phyloP scores from a whole-genome alignment of 176 grass and related monocot species.

The maize (Zea mays) region Zm-B73-REFERENCE-NAM-5.0 NC_050096.1:204889001-204889500 shows the following conservation, averaged over 20 bases:
- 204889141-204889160: slow-evolving; percentile 2
- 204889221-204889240: background rate
- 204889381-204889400: background rate
- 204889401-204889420: background rate
- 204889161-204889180: background rate
- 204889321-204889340: slow-evolving; percentile 13
- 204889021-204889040: background rate
- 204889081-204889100: background rate
- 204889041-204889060: slow-evolving; percentile 28
- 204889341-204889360: slow-evolving; percentile 42
- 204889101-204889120: background rate
- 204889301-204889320: background rate
- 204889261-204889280: slow-evolving; percentile 10
- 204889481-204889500: background rate
- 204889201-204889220: background rate
- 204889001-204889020: slow-evolving; percentile 47
- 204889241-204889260: slow-evolving; percentile 30
- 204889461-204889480: background rate
- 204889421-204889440: background rate
- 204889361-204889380: background rate
- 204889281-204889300: slow-evolving; percentile 6
- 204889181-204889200: slow-evolving; percentile 19
- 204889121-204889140: background rate
- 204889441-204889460: background rate
- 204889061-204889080: background rate